These are phyloP conservation scores for Hawksworthiomyces lignivorus DNA, from an alignment of 2,329 filamentous ascomycete species.

Conservation along the genomic window DNA sequence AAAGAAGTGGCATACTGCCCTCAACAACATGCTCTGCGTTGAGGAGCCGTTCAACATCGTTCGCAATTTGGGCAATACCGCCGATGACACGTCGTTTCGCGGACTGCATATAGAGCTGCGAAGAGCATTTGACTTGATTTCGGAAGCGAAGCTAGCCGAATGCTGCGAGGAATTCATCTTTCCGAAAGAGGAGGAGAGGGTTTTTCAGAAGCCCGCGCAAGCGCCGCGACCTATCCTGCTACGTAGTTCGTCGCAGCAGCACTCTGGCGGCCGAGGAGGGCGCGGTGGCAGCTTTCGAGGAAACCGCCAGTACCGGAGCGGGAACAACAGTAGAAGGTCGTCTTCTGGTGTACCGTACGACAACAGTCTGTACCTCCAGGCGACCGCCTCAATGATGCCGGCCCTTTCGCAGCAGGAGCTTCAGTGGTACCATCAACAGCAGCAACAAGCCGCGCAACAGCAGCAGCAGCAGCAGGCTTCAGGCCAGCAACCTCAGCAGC, in stretches of 20 bases:
- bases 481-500: conserved; percentile 28
- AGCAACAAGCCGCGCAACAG: conserved; percentile 21
- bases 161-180: conserved; percentile 85
- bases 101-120: conserved; percentile 86
- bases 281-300: conserved; percentile 43
- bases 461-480: not conserved
- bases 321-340: conserved; percentile 40
- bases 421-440: conserved; percentile 39
- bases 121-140: conserved; percentile 76
- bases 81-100: conserved; percentile 87
- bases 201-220: conserved; percentile 49
- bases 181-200: conserved; percentile 69
- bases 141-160: conserved; percentile 68
- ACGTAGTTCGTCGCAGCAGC: conserved; percentile 54
- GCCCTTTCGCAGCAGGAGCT: conserved; percentile 38
- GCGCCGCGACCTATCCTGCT: conserved; percentile 49
- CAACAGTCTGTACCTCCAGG: conserved; percentile 34
- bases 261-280: conserved; percentile 37
- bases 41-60: conserved; percentile 92
- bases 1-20: conserved; percentile 76
- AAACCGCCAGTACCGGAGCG: conserved; percentile 38
- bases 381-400: conserved; percentile 31
- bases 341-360: conserved; percentile 49
- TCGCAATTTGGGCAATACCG: conserved; percentile 91
- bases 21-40: conserved; percentile 82